A percentile compares a stretch with the other conserved stretches of the same genome.
Evolutionary conservation across 2,329 filamentous ascomycete genomes (phyloP).

Genomic region (Colletotrichum theobromicola): DNA sequence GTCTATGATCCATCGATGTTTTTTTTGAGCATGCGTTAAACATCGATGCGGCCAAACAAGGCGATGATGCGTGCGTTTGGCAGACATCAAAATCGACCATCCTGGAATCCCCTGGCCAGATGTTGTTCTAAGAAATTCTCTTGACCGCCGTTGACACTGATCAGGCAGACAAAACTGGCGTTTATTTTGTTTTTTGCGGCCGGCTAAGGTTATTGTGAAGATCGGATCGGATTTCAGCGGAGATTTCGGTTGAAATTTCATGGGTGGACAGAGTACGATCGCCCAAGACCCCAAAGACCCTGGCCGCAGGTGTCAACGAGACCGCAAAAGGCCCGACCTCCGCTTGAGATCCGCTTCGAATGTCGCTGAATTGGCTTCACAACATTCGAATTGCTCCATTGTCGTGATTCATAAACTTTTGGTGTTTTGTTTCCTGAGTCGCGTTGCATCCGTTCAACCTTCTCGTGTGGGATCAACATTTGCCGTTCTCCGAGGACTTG

Average conservation of each 20-base stretch:
- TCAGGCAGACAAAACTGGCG: not conserved
- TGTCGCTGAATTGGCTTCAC: not conserved
- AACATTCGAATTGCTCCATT: not conserved
- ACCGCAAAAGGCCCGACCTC: conserved; percentile 13
- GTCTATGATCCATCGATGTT: conserved; percentile 23
- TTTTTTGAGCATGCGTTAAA: not conserved
- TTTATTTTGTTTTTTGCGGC: not conserved
- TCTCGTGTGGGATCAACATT: not conserved
- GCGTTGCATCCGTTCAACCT: not conserved
- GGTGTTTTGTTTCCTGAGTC: not conserved
- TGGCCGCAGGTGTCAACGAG: not conserved
- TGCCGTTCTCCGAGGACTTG: not conserved
- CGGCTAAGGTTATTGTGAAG: not conserved
- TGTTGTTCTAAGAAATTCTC: not conserved
- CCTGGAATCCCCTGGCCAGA: not conserved
- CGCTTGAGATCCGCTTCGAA: not conserved
- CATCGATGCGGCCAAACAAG: conserved; percentile 15
- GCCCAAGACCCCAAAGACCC: not conserved
- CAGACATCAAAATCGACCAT: conserved; percentile 15
- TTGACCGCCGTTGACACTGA: not conserved
- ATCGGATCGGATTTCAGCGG: conserved; percentile 18
- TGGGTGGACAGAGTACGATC: not conserved
- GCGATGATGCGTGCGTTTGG: conserved; percentile 17
- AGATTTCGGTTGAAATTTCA: conserved; percentile 15
- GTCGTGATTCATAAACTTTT: not conserved